Evolutionary conservation across 106 monocot genomes (phyloP), one percentile per base, ranked within the genome.

Genomic region (Apostasia ramifera): DNA sequence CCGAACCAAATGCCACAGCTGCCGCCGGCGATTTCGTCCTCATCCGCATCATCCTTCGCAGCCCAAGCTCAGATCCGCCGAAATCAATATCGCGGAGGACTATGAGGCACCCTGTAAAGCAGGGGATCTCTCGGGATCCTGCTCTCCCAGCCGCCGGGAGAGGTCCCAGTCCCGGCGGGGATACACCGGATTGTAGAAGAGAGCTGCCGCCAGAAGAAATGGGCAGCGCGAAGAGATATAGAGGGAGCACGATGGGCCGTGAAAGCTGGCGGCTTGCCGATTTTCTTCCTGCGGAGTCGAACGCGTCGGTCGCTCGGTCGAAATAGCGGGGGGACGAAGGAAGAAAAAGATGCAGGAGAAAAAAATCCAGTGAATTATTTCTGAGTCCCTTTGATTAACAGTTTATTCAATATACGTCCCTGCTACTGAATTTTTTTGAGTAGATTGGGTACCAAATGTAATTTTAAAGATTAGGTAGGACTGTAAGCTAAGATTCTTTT

Each of bases 11-110:
- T 26, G 26, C 26, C 26, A 43, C 26, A 0, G 5, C 9, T 53
- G 63, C 50, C 39, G 80, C 4, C 59, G 69, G 43, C 15, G 66
- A 59, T 48, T 37, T 53, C 45, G 71, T 61, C 58, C 73, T 77
- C 59, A 67, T 69, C 14, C 74, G 73, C 80, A 81, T 74, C 74
- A 80, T 80, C 74, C 40, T 53, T 3, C 51, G 48, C 46, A 15
- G 48, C 8, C 48, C 12, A 1, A 44, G 26, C 46, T 42, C 65
- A 48, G 65, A 65, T 65, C 65, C 65, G 43, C 0, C 43, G 2
- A 9, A 13, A 62, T 1, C n/a, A 10, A 7, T 5, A 45, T 38
- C n/a, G 44, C 12, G 5, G 4, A 1, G 44, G 42, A 26, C 26
- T 26, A 26, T 26, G 26, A 26, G 26, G 26, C 26, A 26, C 26